These are phyloP conservation scores for Tulasnella sp. DNA, from an alignment of 768 basidiomycete genomes.

Conservation along the genomic window DNA sequence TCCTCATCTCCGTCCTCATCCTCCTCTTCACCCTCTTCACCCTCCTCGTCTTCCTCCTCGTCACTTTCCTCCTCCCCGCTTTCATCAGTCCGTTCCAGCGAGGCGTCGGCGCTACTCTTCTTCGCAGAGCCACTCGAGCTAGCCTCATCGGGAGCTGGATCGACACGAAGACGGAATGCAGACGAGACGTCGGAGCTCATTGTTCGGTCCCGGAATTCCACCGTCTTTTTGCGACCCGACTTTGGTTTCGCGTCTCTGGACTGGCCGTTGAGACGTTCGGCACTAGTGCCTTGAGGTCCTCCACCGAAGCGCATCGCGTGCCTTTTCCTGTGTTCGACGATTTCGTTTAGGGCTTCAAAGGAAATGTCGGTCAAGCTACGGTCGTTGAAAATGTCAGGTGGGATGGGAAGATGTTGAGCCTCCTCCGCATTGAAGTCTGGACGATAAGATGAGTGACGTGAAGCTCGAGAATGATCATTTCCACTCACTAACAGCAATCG, in stretches of 20 bases:
- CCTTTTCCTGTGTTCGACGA: background rate
- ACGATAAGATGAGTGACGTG: background rate
- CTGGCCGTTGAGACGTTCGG: background rate
- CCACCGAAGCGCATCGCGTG: background rate
- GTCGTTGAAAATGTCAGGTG: background rate
- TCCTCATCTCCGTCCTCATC: background rate
- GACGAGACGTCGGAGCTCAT: background rate
- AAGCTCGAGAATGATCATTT: background rate
- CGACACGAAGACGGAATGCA: background rate
- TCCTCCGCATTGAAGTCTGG: background rate
- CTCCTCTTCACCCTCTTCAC: background rate
- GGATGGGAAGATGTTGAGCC: background rate
- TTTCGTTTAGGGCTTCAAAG: background rate
- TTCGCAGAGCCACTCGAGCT: background rate
- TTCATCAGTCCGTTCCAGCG: background rate
- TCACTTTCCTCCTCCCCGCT: background rate
- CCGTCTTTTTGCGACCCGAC: background rate
- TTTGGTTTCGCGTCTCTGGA: background rate
- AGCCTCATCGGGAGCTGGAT: background rate
- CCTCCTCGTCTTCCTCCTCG: background rate
- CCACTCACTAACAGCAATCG: slow-evolving; percentile 16
- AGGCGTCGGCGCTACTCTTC: background rate
- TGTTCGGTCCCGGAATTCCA: background rate
- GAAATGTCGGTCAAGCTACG: background rate
- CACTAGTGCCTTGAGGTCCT: background rate